These are phyloP conservation scores for Nothophytophthora sp. DNA, from an alignment of 352 stramenopile genomes.

Conservation along the genomic window DNA sequence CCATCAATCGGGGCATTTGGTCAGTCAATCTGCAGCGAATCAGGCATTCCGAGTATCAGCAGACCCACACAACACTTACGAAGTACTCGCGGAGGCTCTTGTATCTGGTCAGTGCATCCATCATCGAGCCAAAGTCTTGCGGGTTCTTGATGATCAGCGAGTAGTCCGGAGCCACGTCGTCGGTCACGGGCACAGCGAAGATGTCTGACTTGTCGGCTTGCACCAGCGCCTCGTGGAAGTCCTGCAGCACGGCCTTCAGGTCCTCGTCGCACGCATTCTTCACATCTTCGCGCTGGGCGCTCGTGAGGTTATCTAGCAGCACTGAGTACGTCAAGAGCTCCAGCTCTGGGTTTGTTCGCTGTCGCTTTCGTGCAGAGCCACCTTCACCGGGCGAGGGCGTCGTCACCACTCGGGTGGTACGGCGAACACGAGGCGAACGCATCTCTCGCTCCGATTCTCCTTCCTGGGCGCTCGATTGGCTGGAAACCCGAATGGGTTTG, in stretches of 20 bases:
- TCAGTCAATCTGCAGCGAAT: slow-evolving; percentile 4
- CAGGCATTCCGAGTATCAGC: neutral
- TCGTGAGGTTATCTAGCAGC: slow-evolving; percentile 55
- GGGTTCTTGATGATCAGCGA: slow-evolving; percentile 86
- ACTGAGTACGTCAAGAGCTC: slow-evolving; percentile 48
- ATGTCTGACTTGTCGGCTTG: slow-evolving; percentile 80
- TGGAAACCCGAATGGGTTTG: slow-evolving; percentile 2
- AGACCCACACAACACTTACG: slow-evolving; percentile 38
- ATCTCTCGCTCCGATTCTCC: slow-evolving; percentile 14
- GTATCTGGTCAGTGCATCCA: slow-evolving; percentile 78
- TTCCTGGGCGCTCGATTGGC: slow-evolving; percentile 11
- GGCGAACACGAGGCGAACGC: slow-evolving; percentile 22
- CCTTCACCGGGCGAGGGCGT: slow-evolving; percentile 2
- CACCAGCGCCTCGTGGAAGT: slow-evolving; percentile 75
- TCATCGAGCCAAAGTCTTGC: slow-evolving; percentile 96
- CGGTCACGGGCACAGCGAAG: slow-evolving; percentile 89
- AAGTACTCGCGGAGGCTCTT: slow-evolving; percentile 75
- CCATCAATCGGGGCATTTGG: neutral
- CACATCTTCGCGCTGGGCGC: slow-evolving; percentile 53
- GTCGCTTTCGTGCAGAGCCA: slow-evolving; percentile 33
- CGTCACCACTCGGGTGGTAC: slow-evolving; percentile 25
- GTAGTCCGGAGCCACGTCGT: slow-evolving; percentile 93
- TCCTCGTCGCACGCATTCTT: slow-evolving; percentile 62
- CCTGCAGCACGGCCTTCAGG: slow-evolving; percentile 46
- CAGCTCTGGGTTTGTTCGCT: slow-evolving; percentile 31